These are phyloP conservation scores for Panicum miliaceum DNA, from an alignment of 176 grass and related monocot species.

Conservation along the genomic window DNA sequence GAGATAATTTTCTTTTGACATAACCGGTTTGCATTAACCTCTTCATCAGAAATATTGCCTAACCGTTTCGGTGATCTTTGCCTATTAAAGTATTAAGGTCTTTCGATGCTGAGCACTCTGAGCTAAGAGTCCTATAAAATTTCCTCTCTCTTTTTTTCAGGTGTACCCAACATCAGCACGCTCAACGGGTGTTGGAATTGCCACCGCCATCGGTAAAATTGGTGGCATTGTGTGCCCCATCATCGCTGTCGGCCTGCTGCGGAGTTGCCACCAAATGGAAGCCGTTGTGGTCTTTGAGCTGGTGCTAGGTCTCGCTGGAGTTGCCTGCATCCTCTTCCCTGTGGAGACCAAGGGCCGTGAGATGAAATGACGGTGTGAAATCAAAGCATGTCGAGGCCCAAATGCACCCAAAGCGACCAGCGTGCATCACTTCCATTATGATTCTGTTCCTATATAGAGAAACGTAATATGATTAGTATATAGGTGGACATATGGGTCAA, in stretches of 20 bases:
- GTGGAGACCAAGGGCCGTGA: constrained; percentile 70
- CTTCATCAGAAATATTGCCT: not conserved
- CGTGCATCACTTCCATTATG: not conserved
- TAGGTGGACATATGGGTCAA: not conserved
- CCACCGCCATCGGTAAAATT: constrained; percentile 63
- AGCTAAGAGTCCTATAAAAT: not conserved
- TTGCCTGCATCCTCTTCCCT: constrained; percentile 64
- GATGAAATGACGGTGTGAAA: constrained; percentile 39
- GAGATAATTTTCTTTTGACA: too few species aligned
- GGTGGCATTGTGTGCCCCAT: constrained; percentile 78
- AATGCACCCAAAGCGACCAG: not conserved
- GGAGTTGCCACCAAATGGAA: constrained; percentile 70
- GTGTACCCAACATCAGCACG: constrained; percentile 73
- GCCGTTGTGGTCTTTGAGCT: constrained; percentile 68
- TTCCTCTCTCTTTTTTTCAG: constrained; percentile 34
- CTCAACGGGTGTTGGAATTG: constrained; percentile 68
- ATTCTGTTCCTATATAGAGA: not conserved
- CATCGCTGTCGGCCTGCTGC: constrained; percentile 58
- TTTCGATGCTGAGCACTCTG: not conserved
- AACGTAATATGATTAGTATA: not conserved
- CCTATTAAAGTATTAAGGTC: not conserved
- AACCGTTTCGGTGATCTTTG: not conserved
- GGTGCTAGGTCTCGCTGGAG: constrained; percentile 57
- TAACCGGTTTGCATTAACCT: not conserved
- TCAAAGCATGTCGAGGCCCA: not conserved